Conservation (phyloP, 257 asterid genomes). For the Primulina tabacum region DNA sequence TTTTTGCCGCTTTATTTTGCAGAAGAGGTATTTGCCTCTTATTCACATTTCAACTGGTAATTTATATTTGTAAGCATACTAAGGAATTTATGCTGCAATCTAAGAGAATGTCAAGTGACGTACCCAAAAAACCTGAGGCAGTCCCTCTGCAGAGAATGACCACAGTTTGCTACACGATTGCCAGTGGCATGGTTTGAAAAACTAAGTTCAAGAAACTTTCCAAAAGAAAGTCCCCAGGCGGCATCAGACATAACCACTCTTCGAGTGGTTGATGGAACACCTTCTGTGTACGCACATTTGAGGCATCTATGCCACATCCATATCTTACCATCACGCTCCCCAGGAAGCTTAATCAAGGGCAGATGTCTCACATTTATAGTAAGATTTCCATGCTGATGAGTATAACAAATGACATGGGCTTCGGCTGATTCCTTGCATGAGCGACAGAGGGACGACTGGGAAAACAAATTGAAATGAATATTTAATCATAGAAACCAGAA, state of each 20-base stretch:
- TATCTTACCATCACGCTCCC: constrained; percentile 84
- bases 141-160: constrained; percentile 96
- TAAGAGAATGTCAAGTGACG: constrained; percentile 16
- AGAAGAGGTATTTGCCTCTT: background rate
- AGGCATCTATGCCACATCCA: constrained; percentile 99
- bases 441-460: constrained; percentile 63
- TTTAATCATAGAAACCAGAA: background rate
- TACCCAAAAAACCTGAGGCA: constrained; percentile 96
- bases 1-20: background rate
- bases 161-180: constrained; percentile 90
- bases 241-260: constrained; percentile 90
- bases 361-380: constrained; percentile 66
- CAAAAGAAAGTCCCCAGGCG: constrained; percentile 99
- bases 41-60: background rate
- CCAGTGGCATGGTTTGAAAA: constrained; percentile 91
- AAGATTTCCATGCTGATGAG: constrained; percentile 86
- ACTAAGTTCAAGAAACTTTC: constrained; percentile 96
- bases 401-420: constrained; percentile 82
- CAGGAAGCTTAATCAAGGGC: constrained; percentile 65
- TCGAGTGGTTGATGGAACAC: constrained; percentile 82
- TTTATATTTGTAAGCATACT: no score
- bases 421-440: constrained; percentile 87
- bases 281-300: constrained; percentile 54
- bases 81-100: background rate
- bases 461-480: constrained; percentile 23